Conservation (phyloP, 805 yeast genomes). For the Candida coquimbonensis region DNA sequence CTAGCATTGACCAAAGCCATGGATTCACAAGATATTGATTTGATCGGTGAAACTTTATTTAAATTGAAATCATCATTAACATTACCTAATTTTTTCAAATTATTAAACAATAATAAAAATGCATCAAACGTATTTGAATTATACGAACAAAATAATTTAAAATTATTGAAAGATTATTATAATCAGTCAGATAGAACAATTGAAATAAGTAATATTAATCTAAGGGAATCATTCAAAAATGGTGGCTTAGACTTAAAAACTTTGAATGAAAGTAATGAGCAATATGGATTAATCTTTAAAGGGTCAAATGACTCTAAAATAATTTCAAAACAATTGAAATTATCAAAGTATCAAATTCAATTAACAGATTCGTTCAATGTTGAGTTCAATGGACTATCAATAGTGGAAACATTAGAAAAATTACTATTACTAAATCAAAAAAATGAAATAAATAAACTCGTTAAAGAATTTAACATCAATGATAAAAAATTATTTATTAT, state of each 20-base stretch:
- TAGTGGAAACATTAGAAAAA: slow-evolving; percentile 39
- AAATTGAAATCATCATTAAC: slow-evolving; percentile 47
- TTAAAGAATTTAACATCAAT: slow-evolving; percentile 38
- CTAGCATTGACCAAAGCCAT: slow-evolving; percentile 63
- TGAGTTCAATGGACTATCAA: slow-evolving; percentile 23
- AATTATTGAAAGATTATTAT: slow-evolving; percentile 44
- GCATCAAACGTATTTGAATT: slow-evolving; percentile 30
- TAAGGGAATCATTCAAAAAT: slow-evolving; percentile 17
- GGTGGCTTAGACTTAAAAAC: slow-evolving; percentile 12
- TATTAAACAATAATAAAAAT: slow-evolving; percentile 42
- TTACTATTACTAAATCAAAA: slow-evolving; percentile 42
- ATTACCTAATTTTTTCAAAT: slow-evolving; percentile 59
- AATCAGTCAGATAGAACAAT: slow-evolving; percentile 56
- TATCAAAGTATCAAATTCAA: slow-evolving; percentile 37
- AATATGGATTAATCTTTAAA: slow-evolving; percentile 28
- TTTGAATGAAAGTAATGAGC: slow-evolving; percentile 23
- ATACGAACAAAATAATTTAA: slow-evolving; percentile 28
- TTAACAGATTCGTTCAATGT: slow-evolving; percentile 25
- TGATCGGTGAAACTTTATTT: slow-evolving; percentile 50
- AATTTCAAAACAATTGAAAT: slow-evolving; percentile 37
- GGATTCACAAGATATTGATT: slow-evolving; percentile 32
- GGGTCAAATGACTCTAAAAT: slow-evolving; percentile 30
- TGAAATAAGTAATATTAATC: slow-evolving; percentile 37
- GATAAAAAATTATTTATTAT: slow-evolving; percentile 52
- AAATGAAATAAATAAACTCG: slow-evolving; percentile 32